Conservation (phyloP, 345 rosid genomes). For the Citrus australasica region DNA sequence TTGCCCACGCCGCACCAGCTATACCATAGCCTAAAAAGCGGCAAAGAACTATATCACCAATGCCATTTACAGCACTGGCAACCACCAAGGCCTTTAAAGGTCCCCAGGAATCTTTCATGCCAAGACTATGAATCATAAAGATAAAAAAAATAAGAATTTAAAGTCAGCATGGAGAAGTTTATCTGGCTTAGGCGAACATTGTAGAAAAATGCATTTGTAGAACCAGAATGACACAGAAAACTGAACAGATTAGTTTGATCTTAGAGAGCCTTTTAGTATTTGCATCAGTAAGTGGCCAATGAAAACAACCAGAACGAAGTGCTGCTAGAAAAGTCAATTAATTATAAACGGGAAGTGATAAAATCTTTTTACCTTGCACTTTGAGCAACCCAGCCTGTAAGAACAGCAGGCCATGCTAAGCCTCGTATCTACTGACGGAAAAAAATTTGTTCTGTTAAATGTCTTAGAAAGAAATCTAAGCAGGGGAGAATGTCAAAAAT, state of each 20-base stretch:
- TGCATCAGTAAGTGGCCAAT: neutral
- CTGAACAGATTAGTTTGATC: neutral
- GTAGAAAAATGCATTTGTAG: neutral
- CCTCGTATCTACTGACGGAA: conserved; percentile 66
- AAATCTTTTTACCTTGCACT: conserved; percentile 72
- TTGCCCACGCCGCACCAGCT: conserved; percentile 97
- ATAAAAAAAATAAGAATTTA: neutral
- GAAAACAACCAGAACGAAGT: conserved; percentile 1
- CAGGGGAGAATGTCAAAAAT: conserved; percentile 1
- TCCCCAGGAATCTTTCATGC: conserved; percentile 99
- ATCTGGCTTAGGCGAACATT: neutral
- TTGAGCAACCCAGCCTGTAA: conserved; percentile 90
- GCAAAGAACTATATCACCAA: conserved; percentile 79
- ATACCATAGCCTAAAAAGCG: conserved; percentile 73
- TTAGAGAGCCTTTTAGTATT: neutral
- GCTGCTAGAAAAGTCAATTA: conserved; percentile 1
- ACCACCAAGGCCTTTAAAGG: conserved; percentile 84
- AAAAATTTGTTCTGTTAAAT: neutral
- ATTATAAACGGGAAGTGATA: conserved; percentile 14
- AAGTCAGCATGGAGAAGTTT: neutral
- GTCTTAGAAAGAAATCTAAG: conserved; percentile 15
- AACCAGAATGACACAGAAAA: neutral
- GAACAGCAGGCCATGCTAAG: conserved; percentile 91
- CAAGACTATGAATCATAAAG: conserved; percentile 51
- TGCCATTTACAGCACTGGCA: conserved; percentile 67